Percentiles rank a stretch among this genome's conserved stretches.
These are phyloP conservation scores for Leishmania martiniquensis DNA, from an alignment of 208 protist species.

Conservation along the genomic window DNA sequence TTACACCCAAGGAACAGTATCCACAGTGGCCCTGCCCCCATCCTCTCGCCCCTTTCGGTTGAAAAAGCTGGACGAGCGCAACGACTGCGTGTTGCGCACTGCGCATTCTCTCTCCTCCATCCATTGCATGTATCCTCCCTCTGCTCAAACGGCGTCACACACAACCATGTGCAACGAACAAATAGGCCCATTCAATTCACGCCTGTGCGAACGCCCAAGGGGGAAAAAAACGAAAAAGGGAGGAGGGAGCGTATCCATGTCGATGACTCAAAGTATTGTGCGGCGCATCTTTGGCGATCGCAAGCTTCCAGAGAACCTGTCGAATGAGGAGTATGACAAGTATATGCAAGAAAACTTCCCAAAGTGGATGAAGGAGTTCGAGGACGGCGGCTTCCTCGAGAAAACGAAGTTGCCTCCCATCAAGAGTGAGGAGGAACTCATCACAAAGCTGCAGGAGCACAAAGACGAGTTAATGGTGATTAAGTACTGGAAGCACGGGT, in stretches of 20 bases:
- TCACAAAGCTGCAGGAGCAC: constrained; percentile 88
- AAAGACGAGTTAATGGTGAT: constrained; percentile 90
- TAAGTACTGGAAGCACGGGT: constrained; percentile 94
- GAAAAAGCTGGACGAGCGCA: background rate
- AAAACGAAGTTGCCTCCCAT: constrained; percentile 86
- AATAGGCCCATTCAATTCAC: background rate
- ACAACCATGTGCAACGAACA: background rate
- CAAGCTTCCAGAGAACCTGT: constrained; percentile 71
- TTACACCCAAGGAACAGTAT: background rate
- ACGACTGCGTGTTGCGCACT: background rate
- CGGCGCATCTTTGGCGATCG: constrained; percentile 89
- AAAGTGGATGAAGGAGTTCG: constrained; percentile 90
- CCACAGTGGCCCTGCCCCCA: background rate
- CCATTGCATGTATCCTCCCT: background rate
- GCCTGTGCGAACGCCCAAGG: background rate
- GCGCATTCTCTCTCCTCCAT: background rate
- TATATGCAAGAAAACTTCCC: constrained; percentile 88
- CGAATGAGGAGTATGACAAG: constrained; percentile 81
- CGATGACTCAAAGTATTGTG: constrained; percentile 82
- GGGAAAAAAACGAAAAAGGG: background rate
- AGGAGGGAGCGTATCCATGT: constrained; percentile 36
- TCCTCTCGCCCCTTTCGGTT: background rate
- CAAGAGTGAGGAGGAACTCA: constrained; percentile 82
- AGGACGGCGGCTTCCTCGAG: constrained; percentile 88
- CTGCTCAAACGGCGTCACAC: background rate